Conservation (phyloP, 2,329 filamentous ascomycete genomes). For the Aspergillus versicolor region DNA sequence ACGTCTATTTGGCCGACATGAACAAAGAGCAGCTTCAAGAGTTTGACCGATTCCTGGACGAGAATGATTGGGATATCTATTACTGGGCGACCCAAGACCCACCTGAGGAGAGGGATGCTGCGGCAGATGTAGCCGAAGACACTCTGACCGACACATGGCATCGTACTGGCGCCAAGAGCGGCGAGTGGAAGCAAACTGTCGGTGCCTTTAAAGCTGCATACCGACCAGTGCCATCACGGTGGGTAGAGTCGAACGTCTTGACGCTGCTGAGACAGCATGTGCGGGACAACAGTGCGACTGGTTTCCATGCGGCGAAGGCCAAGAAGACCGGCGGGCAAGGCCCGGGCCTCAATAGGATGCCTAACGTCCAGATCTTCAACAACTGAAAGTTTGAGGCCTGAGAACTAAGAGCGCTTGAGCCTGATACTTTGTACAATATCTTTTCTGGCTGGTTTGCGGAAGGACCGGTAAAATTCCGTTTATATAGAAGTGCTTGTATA, state of each 20-base stretch:
- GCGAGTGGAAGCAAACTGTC: conserved; percentile 96
- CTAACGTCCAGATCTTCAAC: conserved; percentile 45
- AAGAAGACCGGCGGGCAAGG: conserved; percentile 37
- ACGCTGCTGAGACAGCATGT: conserved; percentile 78
- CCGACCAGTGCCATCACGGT: conserved; percentile 80
- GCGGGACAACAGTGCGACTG: conserved; percentile 60
- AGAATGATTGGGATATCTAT: conserved; percentile 99
- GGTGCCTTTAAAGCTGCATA: conserved; percentile 94
- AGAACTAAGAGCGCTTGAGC: background rate
- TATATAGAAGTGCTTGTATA: background rate
- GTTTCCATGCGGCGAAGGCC: conserved; percentile 40
- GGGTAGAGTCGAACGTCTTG: conserved; percentile 81
- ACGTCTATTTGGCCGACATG: conserved; percentile 74
- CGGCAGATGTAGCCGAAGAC: conserved; percentile 38
- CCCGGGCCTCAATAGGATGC: conserved; percentile 50
- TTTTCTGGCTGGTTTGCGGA: background rate
- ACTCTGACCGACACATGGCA: conserved; percentile 49
- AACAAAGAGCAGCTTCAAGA: conserved; percentile 69
- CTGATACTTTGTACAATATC: conserved; percentile 10
- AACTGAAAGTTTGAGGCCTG: conserved; percentile 10
- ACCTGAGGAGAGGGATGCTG: conserved; percentile 46
- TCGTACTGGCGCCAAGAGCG: conserved; percentile 55
- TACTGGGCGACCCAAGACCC: conserved; percentile 96
- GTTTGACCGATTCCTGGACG: conserved; percentile 92
- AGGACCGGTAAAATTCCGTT: no score